Percentiles rank a stretch among this genome's conserved stretches.
Conservation (phyloP, 1,284 basidiomycete genomes). For the Amylostereum chailletii region DNA sequence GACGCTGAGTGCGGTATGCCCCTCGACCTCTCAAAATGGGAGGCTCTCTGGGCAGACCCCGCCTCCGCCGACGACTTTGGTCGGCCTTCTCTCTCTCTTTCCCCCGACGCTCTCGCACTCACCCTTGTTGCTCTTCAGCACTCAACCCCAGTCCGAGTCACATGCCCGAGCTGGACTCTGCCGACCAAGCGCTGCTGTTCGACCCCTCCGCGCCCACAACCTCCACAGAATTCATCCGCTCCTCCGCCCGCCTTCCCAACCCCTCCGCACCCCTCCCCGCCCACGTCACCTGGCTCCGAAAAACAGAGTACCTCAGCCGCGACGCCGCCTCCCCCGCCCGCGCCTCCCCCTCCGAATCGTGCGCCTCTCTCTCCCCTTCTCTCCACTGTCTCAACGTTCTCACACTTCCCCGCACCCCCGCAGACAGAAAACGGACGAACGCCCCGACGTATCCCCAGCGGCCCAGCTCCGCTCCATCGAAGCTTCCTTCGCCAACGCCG, state of each 20-base stretch:
- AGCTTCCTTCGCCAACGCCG: conserved; percentile 65
- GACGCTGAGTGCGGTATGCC: conserved; percentile 95
- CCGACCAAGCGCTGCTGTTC: conserved; percentile 61
- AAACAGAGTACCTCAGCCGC: conserved; percentile 79
- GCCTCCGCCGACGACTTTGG: conserved; percentile 51
- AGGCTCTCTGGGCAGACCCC: conserved; percentile 75
- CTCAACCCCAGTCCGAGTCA: conserved; percentile 61
- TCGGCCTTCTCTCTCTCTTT: not conserved
- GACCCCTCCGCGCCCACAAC: conserved; percentile 27
- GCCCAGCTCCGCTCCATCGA: conserved; percentile 82
- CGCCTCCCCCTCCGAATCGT: conserved; percentile 44
- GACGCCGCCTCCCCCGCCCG: conserved; percentile 40
- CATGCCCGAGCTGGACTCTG: conserved; percentile 58
- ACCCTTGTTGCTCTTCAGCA: conserved; percentile 26
- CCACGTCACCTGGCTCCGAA: conserved; percentile 83
- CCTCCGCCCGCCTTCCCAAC: conserved; percentile 21
- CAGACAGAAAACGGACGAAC: conserved; percentile 40
- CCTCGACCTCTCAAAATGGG: conserved; percentile 75
- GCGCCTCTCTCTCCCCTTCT: conserved; percentile 15
- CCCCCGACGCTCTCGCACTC: not conserved
- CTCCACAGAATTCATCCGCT: conserved; percentile 7
- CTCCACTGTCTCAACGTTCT: not conserved
- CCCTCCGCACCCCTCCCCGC: conserved; percentile 36
- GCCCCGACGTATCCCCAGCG: conserved; percentile 67
- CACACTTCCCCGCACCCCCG: not conserved